These are phyloP conservation scores for Xylaria curta DNA, from an alignment of 495 filamentous ascomycete genomes.

Conservation along the genomic window DNA sequence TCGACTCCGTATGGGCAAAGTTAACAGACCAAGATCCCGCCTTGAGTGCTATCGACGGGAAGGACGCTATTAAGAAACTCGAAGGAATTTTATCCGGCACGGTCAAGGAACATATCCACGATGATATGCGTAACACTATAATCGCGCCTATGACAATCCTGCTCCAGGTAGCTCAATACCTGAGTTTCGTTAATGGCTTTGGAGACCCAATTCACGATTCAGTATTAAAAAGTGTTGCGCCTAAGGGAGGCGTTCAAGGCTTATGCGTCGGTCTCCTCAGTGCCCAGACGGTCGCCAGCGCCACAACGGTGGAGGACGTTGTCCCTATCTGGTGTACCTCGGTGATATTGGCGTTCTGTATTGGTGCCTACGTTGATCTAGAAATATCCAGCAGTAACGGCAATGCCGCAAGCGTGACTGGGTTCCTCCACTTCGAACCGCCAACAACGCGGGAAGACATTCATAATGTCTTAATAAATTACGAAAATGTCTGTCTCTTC, in stretches of 20 bases:
- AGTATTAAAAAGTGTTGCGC: background rate
- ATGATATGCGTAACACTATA: constrained; percentile 3
- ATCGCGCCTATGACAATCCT: background rate
- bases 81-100: constrained; percentile 2
- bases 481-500: background rate
- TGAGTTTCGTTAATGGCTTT: background rate
- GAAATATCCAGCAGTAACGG: background rate
- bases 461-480: background rate
- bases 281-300: constrained; percentile 40
- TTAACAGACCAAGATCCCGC: background rate
- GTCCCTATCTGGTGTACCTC: constrained; percentile 38
- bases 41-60: background rate
- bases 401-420: background rate
- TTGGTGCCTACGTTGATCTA: constrained; percentile 12
- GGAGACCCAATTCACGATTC: constrained; percentile 1
- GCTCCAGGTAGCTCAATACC: background rate
- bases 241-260: constrained; percentile 34
- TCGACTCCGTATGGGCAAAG: background rate
- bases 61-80: background rate
- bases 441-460: background rate
- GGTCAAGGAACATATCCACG: background rate
- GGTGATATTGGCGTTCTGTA: constrained; percentile 2
- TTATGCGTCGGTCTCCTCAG: constrained; percentile 50
- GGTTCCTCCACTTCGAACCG: background rate
- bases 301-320: constrained; percentile 39